Evolutionary conservation across 352 stramenopile species (phyloP).

Genomic region (Globisporangium megalacanthum): DNA sequence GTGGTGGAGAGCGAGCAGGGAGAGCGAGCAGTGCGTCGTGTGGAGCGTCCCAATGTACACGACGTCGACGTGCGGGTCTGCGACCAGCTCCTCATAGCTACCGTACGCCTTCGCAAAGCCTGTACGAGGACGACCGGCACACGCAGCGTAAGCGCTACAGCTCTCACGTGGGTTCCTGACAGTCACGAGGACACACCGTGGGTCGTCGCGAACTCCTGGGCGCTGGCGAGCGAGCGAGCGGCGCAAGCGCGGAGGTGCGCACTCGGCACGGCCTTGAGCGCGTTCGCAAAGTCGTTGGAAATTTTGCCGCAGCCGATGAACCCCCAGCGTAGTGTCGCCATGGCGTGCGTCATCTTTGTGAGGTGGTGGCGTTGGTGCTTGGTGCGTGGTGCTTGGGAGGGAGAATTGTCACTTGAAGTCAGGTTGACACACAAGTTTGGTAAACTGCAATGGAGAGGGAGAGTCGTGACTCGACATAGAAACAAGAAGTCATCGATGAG

Average conservation of each 20-base stretch:
- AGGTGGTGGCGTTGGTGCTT: neutral
- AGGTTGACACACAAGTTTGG: neutral
- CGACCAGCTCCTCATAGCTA: conserved; percentile 73
- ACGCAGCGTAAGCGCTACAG: too few species aligned
- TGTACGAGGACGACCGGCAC: conserved; percentile 1
- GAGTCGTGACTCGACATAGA: too few species aligned
- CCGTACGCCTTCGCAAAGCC: conserved; percentile 58
- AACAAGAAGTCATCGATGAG: too few species aligned
- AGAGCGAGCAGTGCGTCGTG: conserved; percentile 63
- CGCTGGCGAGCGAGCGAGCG: conserved; percentile 26
- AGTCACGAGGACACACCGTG: conserved; percentile 13
- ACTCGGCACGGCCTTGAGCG: conserved; percentile 24
- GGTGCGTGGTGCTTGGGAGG: neutral
- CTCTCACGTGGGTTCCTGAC: too few species aligned
- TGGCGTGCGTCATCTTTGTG: neutral
- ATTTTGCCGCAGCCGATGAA: conserved; percentile 55
- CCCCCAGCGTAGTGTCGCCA: conserved; percentile 26
- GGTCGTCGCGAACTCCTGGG: conserved; percentile 29
- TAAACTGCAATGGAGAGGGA: too few species aligned
- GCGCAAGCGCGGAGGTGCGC: conserved; percentile 35
- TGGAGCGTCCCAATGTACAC: conserved; percentile 89
- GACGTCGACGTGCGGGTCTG: conserved; percentile 75
- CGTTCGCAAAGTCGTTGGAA: conserved; percentile 38
- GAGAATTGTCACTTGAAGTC: neutral
- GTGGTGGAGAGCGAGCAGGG: conserved; percentile 52